Base-by-base conservation (phyloP, 768 basidiomycete genomes). In the Amyloporia xantha region DNA sequence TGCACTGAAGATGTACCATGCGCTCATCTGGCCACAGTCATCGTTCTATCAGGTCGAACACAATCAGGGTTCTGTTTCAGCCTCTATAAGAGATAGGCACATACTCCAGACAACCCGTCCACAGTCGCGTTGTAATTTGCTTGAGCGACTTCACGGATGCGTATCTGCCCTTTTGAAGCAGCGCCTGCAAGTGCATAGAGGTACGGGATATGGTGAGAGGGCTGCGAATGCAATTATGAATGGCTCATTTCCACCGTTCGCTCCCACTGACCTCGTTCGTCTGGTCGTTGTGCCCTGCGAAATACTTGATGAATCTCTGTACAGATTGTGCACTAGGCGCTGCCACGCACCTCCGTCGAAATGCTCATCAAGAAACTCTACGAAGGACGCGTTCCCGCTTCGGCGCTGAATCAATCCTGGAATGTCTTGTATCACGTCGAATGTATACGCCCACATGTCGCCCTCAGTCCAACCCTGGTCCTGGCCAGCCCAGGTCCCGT, bases 21-120 rank as follows among this genome's bases (percentile, higher is more conserved):
- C 85, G 57, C 84, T 87, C 89, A 91, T 91, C 62, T 92, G 89
- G 1, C 89, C 88, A 54, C 88, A 91, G 59, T 92, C 89, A 62
- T 92, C 89, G 56, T 91, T 92, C 84, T 89, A 51, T 7, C 17
- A 26, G 2, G 11, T 17, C 7, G 25, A 6, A 21, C 3, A 9
- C 4, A 30, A 33, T 17, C 11, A 20, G 5, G 28, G 17, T 30
- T 19, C 12, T 42, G 12, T 30, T 15, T 2, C 21, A 3, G 2
- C n/a, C 10, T 15, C 17, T n/a, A n/a, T n/a, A n/a, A n/a, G n/a
- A n/a, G n/a, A n/a, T n/a, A 20, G 54, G 41, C 2, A 65, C 75
- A 19, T 59, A 86, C 86, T 13, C 88, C 88, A 4, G 85, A 79
- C 3, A 92, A 68, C 1, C 90, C 89, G 33, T 71, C 76, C 0